Percentiles rank a stretch among this genome's conserved stretches.
Evolutionary conservation across 768 basidiomycete genomes (phyloP).

Genomic region (Podaxis rugospora): DNA sequence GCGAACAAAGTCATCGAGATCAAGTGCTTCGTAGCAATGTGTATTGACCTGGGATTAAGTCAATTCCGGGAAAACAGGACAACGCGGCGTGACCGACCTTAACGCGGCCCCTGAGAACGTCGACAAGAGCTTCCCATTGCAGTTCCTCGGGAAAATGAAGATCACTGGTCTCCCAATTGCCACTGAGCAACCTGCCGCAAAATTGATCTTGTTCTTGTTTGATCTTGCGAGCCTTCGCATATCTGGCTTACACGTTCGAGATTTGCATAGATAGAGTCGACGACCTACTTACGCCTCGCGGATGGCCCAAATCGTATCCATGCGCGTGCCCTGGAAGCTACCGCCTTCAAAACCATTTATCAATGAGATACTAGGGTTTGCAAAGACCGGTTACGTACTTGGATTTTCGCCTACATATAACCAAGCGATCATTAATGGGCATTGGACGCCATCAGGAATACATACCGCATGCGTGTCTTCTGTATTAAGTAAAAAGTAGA

Average conservation of each 20-base stretch:
- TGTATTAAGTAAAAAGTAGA: not conserved
- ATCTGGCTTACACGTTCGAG: conserved; percentile 26
- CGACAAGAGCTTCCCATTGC: conserved; percentile 76
- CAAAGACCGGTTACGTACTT: conserved; percentile 26
- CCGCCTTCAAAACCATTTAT: conserved; percentile 19
- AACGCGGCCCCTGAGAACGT: conserved; percentile 73
- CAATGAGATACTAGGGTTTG: not conserved
- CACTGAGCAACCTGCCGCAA: conserved; percentile 42
- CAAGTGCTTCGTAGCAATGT: conserved; percentile 59
- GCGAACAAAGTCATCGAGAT: conserved; percentile 67
- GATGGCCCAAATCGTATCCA: conserved; percentile 71
- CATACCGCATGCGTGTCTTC: conserved; percentile 56
- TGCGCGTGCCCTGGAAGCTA: conserved; percentile 46
- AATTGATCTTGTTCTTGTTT: conserved; percentile 66
- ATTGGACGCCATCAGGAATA: not conserved
- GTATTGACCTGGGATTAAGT: conserved; percentile 38
- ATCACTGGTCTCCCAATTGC: conserved; percentile 46
- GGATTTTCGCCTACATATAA: conserved; percentile 47
- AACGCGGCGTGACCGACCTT: conserved; percentile 39
- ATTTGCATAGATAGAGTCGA: not conserved
- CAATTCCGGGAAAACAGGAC: not conserved
- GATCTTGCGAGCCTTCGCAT: conserved; percentile 63
- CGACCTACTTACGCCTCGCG: conserved; percentile 47
- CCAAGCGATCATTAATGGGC: not conserved
- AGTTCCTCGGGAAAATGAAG: conserved; percentile 59